These are phyloP conservation scores for Plantago ovata DNA, from an alignment of 257 asterid species.

Conservation along the genomic window DNA sequence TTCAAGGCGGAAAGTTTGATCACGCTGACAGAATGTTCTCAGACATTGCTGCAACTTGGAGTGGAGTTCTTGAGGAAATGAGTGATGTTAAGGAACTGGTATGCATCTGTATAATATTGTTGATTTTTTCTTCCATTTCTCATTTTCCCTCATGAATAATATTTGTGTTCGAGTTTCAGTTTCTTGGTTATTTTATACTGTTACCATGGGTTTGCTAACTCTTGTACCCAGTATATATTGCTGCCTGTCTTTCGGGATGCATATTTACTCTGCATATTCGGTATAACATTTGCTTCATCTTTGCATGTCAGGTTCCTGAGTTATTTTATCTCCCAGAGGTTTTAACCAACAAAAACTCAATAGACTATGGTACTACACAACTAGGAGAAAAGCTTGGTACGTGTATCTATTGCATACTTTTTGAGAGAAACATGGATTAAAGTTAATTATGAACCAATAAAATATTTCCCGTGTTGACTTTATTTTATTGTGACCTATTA, in stretches of 20 bases:
- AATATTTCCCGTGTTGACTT: neutral
- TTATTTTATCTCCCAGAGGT: slow-evolving; percentile 86
- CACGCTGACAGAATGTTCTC: slow-evolving; percentile 98
- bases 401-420: neutral
- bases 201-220: neutral
- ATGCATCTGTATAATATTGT: slow-evolving; percentile 21
- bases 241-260: slow-evolving; percentile 22
- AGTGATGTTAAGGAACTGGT: slow-evolving; percentile 98
- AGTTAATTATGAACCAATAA: neutral
- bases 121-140: slow-evolving; percentile 6
- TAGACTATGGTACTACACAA: slow-evolving; percentile 88
- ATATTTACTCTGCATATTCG: neutral
- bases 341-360: slow-evolving; percentile 68
- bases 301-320: slow-evolving; percentile 73
- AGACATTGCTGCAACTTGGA: slow-evolving; percentile 91
- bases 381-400: slow-evolving; percentile 86
- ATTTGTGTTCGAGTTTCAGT: slow-evolving; percentile 14
- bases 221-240: slow-evolving; percentile 15
- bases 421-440: neutral
- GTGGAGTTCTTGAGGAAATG: slow-evolving; percentile 97
- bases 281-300: slow-evolving; percentile 2
- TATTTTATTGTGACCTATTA: neutral
- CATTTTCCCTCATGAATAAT: slow-evolving; percentile 8
- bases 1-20: slow-evolving; percentile 98
- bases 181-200: slow-evolving; percentile 9